Base-by-base conservation (phyloP, 805 yeast genomes). In the Cyberlindnera mississippiensis region DNA sequence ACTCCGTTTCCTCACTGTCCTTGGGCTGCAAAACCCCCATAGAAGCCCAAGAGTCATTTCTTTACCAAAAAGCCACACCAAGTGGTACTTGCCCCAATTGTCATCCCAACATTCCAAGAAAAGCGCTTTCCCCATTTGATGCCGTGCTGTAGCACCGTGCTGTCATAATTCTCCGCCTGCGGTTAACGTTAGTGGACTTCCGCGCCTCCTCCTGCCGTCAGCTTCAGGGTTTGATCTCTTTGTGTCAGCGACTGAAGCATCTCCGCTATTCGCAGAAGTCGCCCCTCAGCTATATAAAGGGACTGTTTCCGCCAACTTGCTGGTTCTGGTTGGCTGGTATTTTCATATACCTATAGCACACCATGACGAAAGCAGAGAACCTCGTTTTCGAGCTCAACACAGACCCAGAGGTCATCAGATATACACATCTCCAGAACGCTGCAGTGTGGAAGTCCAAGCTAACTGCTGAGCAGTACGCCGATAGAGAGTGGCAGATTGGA, bases 401-500 rank as follows among this genome's bases (percentile, higher is more conserved):
- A 1, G 61, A 67, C 43, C 61, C 62, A 22, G 69, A 64, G 26
- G 34, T 62, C n/a, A 62, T 62, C 28, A 46, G 55, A 27, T 63
- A 47, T 42, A 66, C 72, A 14, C 72, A 66, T 38, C n/a, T 46
- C 31, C 52, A 56, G 35, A 67, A 66, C 47, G 53, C 64, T 4
- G 52, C 14, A 4, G 48, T 49, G 2, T 69, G 73, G 73, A 59
- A 55, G 43, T 59, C 64, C 9, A 48, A 48, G 35, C 45, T 66
- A 24, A 58, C 63, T 1, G 26, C 46, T 4, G 68, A 64, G 29
- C 59, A 67, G 34, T 69, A 69, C 41, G 60, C 60, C 19, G 62
- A 60, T 12, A 61, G 73, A 44, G 72, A 69, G 46, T 41, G 51
- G 48, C 6, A 51, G 12, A 41, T 63, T n/a, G 67, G 69, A 1